phyloP scores from a whole-genome alignment of 2,329 filamentous ascomycete species.

The Colletotrichum lupini region DNA sequence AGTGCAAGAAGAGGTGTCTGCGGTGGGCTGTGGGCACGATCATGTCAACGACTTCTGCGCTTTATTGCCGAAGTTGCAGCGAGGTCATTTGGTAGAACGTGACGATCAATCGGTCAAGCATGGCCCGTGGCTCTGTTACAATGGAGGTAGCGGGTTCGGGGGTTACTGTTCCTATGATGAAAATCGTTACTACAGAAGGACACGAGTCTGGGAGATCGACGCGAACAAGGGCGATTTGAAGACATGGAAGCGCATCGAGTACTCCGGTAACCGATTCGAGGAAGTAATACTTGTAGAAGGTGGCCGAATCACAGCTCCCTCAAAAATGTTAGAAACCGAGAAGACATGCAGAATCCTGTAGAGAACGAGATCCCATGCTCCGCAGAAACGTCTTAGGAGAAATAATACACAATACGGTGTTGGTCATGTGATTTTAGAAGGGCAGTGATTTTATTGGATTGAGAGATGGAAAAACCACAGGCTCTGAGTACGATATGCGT shows the following conservation, averaged over 20 bases:
- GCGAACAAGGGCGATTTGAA: slow-evolving; percentile 34
- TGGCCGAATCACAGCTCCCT: slow-evolving; percentile 25
- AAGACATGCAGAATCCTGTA: neutral
- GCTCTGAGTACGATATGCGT: neutral
- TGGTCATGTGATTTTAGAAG: no score
- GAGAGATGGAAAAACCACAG: neutral
- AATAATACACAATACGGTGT: neutral
- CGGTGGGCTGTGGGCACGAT: slow-evolving; percentile 46
- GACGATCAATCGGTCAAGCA: slow-evolving; percentile 25
- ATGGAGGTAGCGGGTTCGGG: slow-evolving; percentile 43
- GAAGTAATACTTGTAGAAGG: slow-evolving; percentile 45
- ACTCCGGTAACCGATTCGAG: slow-evolving; percentile 43
- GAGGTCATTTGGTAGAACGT: slow-evolving; percentile 36
- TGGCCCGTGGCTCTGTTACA: slow-evolving; percentile 45
- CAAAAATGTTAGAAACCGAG: neutral
- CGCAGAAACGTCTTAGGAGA: neutral
- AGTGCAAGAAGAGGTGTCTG: slow-evolving; percentile 40
- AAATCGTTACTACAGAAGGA: slow-evolving; percentile 42
- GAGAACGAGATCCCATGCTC: neutral
- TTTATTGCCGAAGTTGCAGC: slow-evolving; percentile 40
- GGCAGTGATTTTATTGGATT: neutral
- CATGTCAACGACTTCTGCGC: slow-evolving; percentile 47
- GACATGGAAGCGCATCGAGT: slow-evolving; percentile 47
- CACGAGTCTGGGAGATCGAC: slow-evolving; percentile 44
- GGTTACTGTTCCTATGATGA: slow-evolving; percentile 44